Evolutionary conservation across 306 rosid genomes (phyloP).

Genomic region (Cicer judaicum): DNA sequence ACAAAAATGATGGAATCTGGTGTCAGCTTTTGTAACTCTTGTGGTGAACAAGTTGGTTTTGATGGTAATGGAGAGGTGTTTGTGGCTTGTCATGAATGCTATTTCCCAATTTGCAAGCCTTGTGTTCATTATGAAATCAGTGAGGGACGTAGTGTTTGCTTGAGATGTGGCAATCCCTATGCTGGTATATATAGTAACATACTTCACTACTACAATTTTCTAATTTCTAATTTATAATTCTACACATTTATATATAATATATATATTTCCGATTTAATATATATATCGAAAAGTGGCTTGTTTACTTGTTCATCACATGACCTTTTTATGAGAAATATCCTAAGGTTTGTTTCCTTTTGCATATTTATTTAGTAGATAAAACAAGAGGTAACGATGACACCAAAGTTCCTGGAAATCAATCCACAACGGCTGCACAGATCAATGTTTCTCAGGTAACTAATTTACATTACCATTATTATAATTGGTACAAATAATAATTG

Average conservation of each 20-base stretch:
- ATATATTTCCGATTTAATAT: neutral
- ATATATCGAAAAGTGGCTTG: no score
- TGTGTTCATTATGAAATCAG: slow-evolving; percentile 72
- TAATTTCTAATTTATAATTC: slow-evolving; percentile 10
- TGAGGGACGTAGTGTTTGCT: slow-evolving; percentile 81
- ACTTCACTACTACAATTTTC: no score
- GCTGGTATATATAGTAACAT: slow-evolving; percentile 51
- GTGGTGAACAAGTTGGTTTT: slow-evolving; percentile 80
- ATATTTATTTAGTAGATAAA: slow-evolving; percentile 56
- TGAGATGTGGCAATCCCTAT: slow-evolving; percentile 80
- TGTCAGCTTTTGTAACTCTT: slow-evolving; percentile 73
- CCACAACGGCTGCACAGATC: slow-evolving; percentile 65
- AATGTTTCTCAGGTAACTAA: slow-evolving; percentile 61
- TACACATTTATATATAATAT: neutral
- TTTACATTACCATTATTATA: neutral
- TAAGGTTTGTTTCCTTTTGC: slow-evolving; percentile 32
- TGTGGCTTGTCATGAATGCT: slow-evolving; percentile 86
- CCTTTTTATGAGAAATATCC: slow-evolving; percentile 35
- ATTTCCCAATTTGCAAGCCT: slow-evolving; percentile 79
- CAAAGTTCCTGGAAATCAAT: slow-evolving; percentile 52
- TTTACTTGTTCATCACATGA: neutral
- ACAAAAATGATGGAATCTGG: slow-evolving; percentile 83
- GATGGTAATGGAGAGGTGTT: slow-evolving; percentile 79
- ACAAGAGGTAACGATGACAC: slow-evolving; percentile 49
- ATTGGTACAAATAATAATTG: neutral